Percentiles rank a stretch among this genome's conserved stretches.
These are phyloP conservation scores for Prosopis cineraria DNA, from an alignment of 306 rosid species.

Conservation along the genomic window DNA sequence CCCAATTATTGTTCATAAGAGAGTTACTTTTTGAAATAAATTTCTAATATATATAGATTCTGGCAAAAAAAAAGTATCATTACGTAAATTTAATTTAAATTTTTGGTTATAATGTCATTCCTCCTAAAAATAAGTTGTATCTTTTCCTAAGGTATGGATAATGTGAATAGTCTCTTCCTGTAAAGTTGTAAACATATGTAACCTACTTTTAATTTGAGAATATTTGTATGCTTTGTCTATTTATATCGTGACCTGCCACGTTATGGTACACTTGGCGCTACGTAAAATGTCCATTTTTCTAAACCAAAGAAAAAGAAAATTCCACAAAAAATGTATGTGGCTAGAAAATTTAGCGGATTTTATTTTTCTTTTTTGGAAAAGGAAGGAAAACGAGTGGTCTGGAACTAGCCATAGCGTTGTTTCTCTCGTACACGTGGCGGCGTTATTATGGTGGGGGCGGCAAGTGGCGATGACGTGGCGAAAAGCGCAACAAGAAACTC, in stretches of 20 bases:
- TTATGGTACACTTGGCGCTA: conserved; percentile 28
- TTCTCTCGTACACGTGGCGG: conserved; percentile 26
- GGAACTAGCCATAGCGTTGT: conserved; percentile 14
- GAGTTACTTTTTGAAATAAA: no score
- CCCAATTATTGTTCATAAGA: no score
- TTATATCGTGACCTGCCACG: conserved; percentile 28
- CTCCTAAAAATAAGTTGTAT: no score
- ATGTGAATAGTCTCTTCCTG: no score
- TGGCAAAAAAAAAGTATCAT: no score
- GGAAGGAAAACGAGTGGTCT: conserved; percentile 41
- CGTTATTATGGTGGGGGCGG: conserved; percentile 32
- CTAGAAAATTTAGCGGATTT: not conserved
- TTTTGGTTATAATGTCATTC: no score
- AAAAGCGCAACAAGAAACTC: conserved; percentile 42
- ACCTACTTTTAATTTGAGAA: not conserved
- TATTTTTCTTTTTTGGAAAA: not conserved
- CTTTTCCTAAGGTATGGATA: no score
- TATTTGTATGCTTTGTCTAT: not conserved
- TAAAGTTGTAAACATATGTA: no score
- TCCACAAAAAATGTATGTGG: conserved; percentile 34
- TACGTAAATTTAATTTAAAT: no score
- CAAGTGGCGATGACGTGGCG: conserved; percentile 48
- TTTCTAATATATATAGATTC: no score
- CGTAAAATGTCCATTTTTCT: not conserved
- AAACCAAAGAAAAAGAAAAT: not conserved